Base-by-base conservation (phyloP, 139 green algal genomes). In the Desmodesmus armatus region DNA sequence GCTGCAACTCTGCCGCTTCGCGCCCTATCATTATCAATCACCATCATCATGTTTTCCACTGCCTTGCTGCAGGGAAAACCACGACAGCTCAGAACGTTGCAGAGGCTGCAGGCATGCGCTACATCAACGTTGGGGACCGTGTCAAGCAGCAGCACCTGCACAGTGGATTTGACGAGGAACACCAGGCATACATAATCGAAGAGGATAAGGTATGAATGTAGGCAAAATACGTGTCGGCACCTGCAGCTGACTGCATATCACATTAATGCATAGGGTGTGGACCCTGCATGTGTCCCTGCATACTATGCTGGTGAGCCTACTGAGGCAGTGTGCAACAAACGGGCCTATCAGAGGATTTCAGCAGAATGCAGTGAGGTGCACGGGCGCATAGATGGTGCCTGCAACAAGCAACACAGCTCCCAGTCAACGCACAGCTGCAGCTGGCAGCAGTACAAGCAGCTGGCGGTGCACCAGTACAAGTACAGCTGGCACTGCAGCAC, bases 181-280 rank as follows among this genome's bases (percentile, higher is more conserved):
- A 95, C 66, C 76, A 97, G 49, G 95, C 90, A 86, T 95, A 91
- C 66, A 91, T 97, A 9, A 85, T 99, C 11, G 93, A 99, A 67
- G 98, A 99, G 69, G 98, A 99, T 89, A 99, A 99, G 93, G 95
- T 87, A n/a, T n/a, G n/a, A n/a, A n/a, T n/a, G n/a, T n/a, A n/a
- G n/a, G n/a, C 74, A 49, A 19, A 77, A 17, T 70, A 72, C 33
- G 47, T 80, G 44, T 72, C 63, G 23, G n/a, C 63, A n/a, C n/a
- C 66, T 21, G 66, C 33, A 33, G 66, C 37, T 19, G 35, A 5
- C 37, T 75, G 66, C 37, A n/a, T 39, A 39, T 53, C 35, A 44
- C 66, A 44, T 75, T 47, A 15, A 11, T 75, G 15, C 66, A 44
- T 44, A n/a, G n/a, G n/a, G n/a, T n/a, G n/a, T n/a, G n/a, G n/a